Evolutionary conservation across 2,329 filamentous ascomycete species (phyloP).

Genomic region (Leptographium radiaticola): DNA sequence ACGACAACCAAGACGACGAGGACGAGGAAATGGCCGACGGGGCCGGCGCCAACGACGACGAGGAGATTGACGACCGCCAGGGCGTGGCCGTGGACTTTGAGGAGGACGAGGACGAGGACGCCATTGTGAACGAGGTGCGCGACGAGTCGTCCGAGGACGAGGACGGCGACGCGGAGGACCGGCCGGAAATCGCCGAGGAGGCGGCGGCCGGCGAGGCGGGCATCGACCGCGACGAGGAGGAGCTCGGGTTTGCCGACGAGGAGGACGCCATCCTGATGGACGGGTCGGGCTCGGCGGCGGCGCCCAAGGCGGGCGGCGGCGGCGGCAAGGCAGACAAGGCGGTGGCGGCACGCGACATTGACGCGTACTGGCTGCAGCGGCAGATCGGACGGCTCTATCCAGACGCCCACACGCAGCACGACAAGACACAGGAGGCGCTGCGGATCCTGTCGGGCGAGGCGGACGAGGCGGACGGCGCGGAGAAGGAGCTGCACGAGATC

Average conservation of each 20-base stretch:
- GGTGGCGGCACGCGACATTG: constrained; percentile 78
- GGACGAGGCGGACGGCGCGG: constrained; percentile 59
- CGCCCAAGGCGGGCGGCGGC: constrained; percentile 19
- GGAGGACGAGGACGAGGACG: constrained; percentile 72
- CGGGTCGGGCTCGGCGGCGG: constrained; percentile 26
- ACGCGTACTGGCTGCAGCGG: constrained; percentile 93
- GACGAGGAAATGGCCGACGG: constrained; percentile 69
- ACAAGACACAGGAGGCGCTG: constrained; percentile 78
- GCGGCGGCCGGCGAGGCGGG: constrained; percentile 37
- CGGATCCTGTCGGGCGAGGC: constrained; percentile 67
- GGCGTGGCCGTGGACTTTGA: constrained; percentile 97
- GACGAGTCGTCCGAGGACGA: constrained; percentile 80
- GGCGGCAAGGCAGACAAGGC: constrained; percentile 45
- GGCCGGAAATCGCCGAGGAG: constrained; percentile 36
- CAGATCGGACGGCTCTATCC: constrained; percentile 80
- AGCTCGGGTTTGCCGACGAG: constrained; percentile 38
- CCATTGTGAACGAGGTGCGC: constrained; percentile 70
- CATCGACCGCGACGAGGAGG: constrained; percentile 34
- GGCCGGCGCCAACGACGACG: constrained; percentile 40
- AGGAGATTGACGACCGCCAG: constrained; percentile 84
- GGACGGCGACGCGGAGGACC: constrained; percentile 58
- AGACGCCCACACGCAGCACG: constrained; percentile 84
- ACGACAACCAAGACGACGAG: constrained; percentile 90
- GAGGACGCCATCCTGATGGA: constrained; percentile 83
- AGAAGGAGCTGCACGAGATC: constrained; percentile 78